Evolutionary conservation across 2,329 filamentous ascomycete genomes (phyloP), one percentile per base, ranked within the genome.

Genomic region (Ascochyta rabiei): DNA sequence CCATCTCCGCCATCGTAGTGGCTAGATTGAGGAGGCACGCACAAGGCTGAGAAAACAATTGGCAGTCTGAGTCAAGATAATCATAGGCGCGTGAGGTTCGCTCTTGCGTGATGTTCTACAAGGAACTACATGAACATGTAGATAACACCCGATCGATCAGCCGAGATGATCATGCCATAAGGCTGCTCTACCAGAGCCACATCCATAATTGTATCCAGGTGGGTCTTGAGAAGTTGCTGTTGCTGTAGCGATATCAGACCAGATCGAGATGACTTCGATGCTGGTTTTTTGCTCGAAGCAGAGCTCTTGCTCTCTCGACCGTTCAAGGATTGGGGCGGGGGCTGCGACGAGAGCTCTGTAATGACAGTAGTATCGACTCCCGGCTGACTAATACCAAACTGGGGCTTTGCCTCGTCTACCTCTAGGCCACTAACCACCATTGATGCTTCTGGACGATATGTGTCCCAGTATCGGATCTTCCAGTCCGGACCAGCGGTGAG

Each of bases 191-290:
- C 75, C 69, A 98, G 78, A n/a, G 89, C 89, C 63, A 97, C 87
- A 76, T 98, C 93, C 68, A 90, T 84, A 55, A 99, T 87, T 3
- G 87, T 87, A 76, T 99, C 95, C 67, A 97, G 75, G 76, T 99
- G 95, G 54, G 89, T 91, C 71, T 87, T 89, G 53, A 98, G 77
- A 63, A 99, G 75, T 75, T 91, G 86, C 73, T 96, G 91, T 72
- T 97, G 93, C 76, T 96, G 90, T 61, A 89, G 93, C 90, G 37
- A 96, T 87, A 97, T 95, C 24, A 97, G 88, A 12, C 91, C 93
- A 57, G 89, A 89, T 61, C 91, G 84, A 1, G 89, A 84, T 40
- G 87, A 84, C 63, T 81, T 81, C 28, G 61, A 65, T 12, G 46
- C 30, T 10, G 48, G 40, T 39, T 71, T 69, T 69, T 69, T 78